Percentiles rank a stretch among this genome's conserved stretches.
phyloP scores from a whole-genome alignment of 2,329 filamentous ascomycete genomes.

The Talaromyces islandicus region DNA sequence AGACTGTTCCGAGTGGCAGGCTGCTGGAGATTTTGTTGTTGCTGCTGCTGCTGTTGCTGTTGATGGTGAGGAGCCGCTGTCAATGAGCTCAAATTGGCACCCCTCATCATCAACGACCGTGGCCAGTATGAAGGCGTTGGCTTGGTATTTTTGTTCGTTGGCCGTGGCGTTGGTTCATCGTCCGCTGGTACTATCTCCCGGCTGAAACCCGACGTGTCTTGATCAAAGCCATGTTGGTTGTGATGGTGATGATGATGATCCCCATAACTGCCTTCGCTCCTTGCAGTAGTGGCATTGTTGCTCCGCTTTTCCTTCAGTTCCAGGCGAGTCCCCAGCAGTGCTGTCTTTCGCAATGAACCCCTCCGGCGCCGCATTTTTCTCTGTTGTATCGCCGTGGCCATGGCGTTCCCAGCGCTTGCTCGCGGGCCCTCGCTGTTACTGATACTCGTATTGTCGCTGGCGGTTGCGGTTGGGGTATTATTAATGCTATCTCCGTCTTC shows the following conservation, averaged over 20 bases:
- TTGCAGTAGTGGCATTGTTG: background rate
- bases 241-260: background rate
- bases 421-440: constrained; percentile 13
- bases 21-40: constrained; percentile 13
- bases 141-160: constrained; percentile 3
- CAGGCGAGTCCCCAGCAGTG: constrained; percentile 60
- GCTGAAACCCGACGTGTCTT: background rate
- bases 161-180: constrained; percentile 6
- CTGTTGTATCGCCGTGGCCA: constrained; percentile 44
- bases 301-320: constrained; percentile 27
- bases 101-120: constrained; percentile 3
- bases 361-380: constrained; percentile 63
- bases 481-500: constrained; percentile 8
- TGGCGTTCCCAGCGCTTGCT: constrained; percentile 37
- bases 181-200: background rate
- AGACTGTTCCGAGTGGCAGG: constrained; percentile 43
- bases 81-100: constrained; percentile 8
- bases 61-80: constrained; percentile 12
- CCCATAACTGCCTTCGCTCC: background rate
- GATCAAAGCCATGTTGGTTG: background rate
- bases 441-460: constrained; percentile 19
- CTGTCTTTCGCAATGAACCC: constrained; percentile 82
- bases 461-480: constrained; percentile 4
- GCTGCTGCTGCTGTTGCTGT: constrained; percentile 32
- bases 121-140: constrained; percentile 5